Base-by-base conservation (phyloP, 1,284 basidiomycete genomes). In the Ganoderma lucidum region DNA sequence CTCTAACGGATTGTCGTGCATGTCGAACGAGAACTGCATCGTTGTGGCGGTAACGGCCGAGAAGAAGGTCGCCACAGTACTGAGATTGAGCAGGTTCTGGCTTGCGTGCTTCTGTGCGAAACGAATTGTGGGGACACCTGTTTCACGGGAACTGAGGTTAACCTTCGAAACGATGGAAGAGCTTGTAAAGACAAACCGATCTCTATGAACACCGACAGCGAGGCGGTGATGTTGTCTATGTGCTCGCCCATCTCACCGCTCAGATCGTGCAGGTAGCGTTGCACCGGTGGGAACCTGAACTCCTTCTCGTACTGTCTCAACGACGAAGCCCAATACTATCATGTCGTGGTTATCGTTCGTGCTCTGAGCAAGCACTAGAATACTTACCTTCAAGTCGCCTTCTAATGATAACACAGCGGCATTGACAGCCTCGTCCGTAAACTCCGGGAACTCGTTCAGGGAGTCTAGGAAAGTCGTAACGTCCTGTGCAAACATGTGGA, bases 21-120 rank as follows among this genome's bases (percentile, higher is more conserved):
- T 72, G 23, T 82, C 80, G 73, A 84, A 90, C 1, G 91, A 91
- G 74, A 89, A 91, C 74, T 92, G 91, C 72, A 92, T 79, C 0
- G 89, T 91, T 5, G 89, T 90, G 32, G 90, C 91, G 1, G 91
- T 92, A 69, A 93, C 91, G 28, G 90, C 91, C 37, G 89, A 90
- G 80, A 93, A 93, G 81, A 93, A 93, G 63, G 91, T 93, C 44
- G 91, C 91, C 12, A 93, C 89, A 14, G 90, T 92, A 48, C 89
- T 91, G 59, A 92, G 81, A 73, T 92, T 93, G 44, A 92, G 85
- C 5, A 93, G 81, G 71, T 91, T 92, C 48, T 71, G 83, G 10
- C 90, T 90, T 5, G 86, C 90, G 73, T 92, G 91, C 71, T 90
- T 88, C 78, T 93, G 91, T 0, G 89, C 89, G 73, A 91, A 92